Evolutionary conservation across 2,329 filamentous ascomycete species (phyloP).

Genomic region (Teratosphaeria zuluensis): DNA sequence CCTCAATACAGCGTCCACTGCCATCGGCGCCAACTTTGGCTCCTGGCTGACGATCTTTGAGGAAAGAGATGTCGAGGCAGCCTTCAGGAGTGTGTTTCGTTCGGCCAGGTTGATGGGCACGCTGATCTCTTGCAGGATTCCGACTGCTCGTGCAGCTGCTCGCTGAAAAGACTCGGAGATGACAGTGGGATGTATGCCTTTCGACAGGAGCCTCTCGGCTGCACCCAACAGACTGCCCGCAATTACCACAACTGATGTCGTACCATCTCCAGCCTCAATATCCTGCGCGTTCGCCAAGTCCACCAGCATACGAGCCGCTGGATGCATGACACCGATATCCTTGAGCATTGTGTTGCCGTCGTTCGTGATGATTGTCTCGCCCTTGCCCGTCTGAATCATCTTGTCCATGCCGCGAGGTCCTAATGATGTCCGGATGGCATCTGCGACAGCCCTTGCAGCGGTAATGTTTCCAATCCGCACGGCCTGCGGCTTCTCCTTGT

Average conservation of each 20-base stretch:
- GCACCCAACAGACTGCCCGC: constrained; percentile 89
- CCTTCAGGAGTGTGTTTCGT: constrained; percentile 83
- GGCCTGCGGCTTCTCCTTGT: constrained; percentile 92
- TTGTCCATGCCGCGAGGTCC: constrained; percentile 98
- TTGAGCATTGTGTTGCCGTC: constrained; percentile 98
- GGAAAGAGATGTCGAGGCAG: constrained; percentile 90
- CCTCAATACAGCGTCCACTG: constrained; percentile 90
- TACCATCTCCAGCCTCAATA: constrained; percentile 96
- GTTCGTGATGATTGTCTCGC: constrained; percentile 98
- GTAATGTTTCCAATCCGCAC: constrained; percentile 91
- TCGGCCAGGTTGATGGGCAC: constrained; percentile 84
- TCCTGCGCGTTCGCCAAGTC: constrained; percentile 95
- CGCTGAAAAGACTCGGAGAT: constrained; percentile 97
- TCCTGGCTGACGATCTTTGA: constrained; percentile 99
- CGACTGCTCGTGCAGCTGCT: constrained; percentile 78
- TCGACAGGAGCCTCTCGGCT: constrained; percentile 79
- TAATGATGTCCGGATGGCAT: constrained; percentile 94
- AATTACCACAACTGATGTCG: constrained; percentile 96
- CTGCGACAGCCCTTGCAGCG: constrained; percentile 91
- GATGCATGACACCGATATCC: constrained; percentile 98
- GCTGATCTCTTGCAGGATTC: constrained; percentile 90
- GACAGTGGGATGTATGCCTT: constrained; percentile 92
- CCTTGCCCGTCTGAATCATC: constrained; percentile 96
- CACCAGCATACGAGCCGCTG: constrained; percentile 98
- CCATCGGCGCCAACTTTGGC: constrained; percentile 94